Evolutionary conservation across 2,329 filamentous ascomycete genomes (phyloP).

Genomic region (Fusarium burgessii): DNA sequence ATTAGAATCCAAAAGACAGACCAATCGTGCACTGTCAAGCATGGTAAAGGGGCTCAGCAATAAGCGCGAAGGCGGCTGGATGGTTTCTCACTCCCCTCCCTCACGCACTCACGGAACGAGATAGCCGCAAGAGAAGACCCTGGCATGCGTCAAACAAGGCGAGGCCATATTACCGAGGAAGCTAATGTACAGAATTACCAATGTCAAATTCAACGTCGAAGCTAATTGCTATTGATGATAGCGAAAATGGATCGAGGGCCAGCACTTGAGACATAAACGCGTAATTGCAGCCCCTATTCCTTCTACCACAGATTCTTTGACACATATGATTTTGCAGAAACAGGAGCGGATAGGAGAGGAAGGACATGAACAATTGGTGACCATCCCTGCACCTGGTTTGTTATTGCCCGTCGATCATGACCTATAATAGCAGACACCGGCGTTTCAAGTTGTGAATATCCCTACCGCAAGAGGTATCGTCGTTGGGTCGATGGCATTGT

Average conservation of each 20-base stretch:
- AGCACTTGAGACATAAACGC: constrained; percentile 27
- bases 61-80: constrained; percentile 38
- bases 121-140: constrained; percentile 29
- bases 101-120: not conserved
- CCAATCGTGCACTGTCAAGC: not conserved
- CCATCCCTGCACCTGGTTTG: constrained; percentile 10
- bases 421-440: constrained; percentile 44
- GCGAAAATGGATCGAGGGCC: not conserved
- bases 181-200: not conserved
- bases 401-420: constrained; percentile 43
- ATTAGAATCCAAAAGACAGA: not conserved
- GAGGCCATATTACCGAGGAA: constrained; percentile 20
- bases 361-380: constrained; percentile 15
- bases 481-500: constrained; percentile 47
- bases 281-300: constrained; percentile 28
- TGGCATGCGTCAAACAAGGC: constrained; percentile 1
- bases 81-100: constrained; percentile 24
- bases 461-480: constrained; percentile 46
- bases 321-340: constrained; percentile 5
- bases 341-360: not conserved
- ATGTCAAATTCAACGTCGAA: constrained; percentile 8
- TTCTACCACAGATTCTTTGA: not conserved
- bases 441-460: constrained; percentile 53
- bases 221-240: constrained; percentile 4
- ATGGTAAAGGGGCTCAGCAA: constrained; percentile 17